These are phyloP conservation scores for Auricularia sp. DNA, from an alignment of 768 basidiomycete species.

Conservation along the genomic window DNA sequence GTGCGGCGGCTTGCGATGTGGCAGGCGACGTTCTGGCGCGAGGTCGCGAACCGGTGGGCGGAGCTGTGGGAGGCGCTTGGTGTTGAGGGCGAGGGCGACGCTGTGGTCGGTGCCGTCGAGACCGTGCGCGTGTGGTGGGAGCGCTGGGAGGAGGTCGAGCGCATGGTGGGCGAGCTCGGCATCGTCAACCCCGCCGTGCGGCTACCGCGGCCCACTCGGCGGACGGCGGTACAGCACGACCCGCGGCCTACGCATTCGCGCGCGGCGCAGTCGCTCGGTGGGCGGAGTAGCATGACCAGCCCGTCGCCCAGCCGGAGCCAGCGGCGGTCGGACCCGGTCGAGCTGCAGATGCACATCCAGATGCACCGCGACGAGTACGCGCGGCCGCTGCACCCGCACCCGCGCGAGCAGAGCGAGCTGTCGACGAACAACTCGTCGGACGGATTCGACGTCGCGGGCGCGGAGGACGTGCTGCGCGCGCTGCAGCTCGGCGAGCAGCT, in stretches of 20 bases:
- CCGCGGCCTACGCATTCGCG: neutral
- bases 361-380: neutral
- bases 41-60: constrained; percentile 55
- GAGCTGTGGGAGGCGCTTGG: constrained; percentile 80
- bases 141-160: constrained; percentile 59
- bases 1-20: constrained; percentile 42
- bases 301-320: neutral
- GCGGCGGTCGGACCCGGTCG: neutral
- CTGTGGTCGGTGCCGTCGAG: constrained; percentile 46
- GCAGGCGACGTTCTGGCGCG: constrained; percentile 51
- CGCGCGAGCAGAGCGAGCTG: neutral
- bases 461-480: neutral
- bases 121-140: constrained; percentile 62
- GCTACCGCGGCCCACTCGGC: neutral
- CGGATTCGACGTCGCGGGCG: neutral
- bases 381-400: neutral
- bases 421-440: neutral
- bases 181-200: constrained; percentile 8
- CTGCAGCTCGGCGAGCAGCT: neutral
- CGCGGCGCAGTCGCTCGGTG: neutral
- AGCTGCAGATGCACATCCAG: neutral
- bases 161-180: constrained; percentile 29
- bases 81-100: constrained; percentile 50
- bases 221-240: neutral
- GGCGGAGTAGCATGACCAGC: neutral